Evolutionary conservation across 2,329 filamentous ascomycete genomes (phyloP).

Genomic region (Monascus ruber): DNA sequence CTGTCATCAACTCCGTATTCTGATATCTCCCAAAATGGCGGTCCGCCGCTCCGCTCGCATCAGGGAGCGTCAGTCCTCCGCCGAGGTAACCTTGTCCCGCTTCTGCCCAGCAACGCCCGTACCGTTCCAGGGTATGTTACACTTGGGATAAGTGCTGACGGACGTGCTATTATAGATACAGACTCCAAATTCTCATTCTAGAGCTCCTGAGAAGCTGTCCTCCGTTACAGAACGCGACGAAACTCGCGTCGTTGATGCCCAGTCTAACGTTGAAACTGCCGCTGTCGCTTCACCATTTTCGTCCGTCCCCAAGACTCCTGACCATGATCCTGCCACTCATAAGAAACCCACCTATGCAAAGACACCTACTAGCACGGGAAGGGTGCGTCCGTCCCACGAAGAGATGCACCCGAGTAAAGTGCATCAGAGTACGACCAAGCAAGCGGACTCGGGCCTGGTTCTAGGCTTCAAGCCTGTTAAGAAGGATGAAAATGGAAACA

Average conservation of each 20-base stretch:
- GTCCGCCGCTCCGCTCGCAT: constrained; percentile 32
- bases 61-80: constrained; percentile 18
- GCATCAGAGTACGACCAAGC: constrained; percentile 61
- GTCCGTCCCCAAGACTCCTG: constrained; percentile 15
- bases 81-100: constrained; percentile 19
- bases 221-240: constrained; percentile 39
- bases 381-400: constrained; percentile 57
- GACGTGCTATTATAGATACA: constrained; percentile 5
- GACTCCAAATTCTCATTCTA: constrained; percentile 12
- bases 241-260: constrained; percentile 20
- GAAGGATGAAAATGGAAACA: constrained; percentile 25
- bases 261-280: constrained; percentile 3
- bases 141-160: too few relatives aligned
- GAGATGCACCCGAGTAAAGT: constrained; percentile 89
- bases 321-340: constrained; percentile 11
- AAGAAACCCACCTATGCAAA: constrained; percentile 14
- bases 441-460: constrained; percentile 67
- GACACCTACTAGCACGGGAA: constrained; percentile 42
- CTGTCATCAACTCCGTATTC: constrained; percentile 2
- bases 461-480: constrained; percentile 73
- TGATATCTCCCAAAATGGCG: constrained; percentile 17
- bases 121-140: neutral
- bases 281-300: neutral
- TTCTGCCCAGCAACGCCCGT: constrained; percentile 6
- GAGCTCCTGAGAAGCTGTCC: constrained; percentile 23